A percentile compares a stretch with the other conserved stretches of the same genome.
phyloP scores from a whole-genome alignment of 345 rosid genomes.

The Hirschfeldia incana region DNA sequence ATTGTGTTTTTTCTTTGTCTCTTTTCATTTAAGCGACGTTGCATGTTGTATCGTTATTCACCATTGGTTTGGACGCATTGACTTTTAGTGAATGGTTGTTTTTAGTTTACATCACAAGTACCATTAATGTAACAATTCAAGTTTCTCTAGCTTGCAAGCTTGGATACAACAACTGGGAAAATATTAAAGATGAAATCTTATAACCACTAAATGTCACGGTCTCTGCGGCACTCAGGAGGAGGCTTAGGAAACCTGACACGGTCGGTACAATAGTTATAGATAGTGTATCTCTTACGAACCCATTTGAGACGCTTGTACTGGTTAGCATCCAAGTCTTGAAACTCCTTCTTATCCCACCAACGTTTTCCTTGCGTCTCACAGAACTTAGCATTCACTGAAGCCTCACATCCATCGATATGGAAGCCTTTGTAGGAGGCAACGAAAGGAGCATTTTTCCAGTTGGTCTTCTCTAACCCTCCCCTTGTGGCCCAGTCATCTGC shows the following conservation, averaged over 20 bases:
- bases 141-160: not conserved
- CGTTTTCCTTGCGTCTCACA: not conserved
- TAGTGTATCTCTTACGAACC: not conserved
- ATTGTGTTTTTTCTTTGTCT: too few species aligned
- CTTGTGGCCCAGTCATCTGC: not conserved
- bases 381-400: not conserved
- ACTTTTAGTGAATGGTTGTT: not conserved
- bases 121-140: not conserved
- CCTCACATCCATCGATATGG: not conserved
- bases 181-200: not conserved
- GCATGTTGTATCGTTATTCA: not conserved
- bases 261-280: not conserved
- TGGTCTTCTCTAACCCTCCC: not conserved
- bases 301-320: not conserved
- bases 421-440: not conserved
- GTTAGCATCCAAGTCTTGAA: not conserved
- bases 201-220: not conserved
- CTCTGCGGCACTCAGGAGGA: not conserved
- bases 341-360: not conserved
- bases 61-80: not conserved
- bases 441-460: not conserved
- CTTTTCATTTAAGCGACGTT: not conserved
- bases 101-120: not conserved
- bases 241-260: not conserved
- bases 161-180: not conserved